A percentile compares a stretch with the other conserved stretches of the same genome.
phyloP scores from a whole-genome alignment of 2,329 filamentous ascomycete species.

The Verticillium alfalfae region DNA sequence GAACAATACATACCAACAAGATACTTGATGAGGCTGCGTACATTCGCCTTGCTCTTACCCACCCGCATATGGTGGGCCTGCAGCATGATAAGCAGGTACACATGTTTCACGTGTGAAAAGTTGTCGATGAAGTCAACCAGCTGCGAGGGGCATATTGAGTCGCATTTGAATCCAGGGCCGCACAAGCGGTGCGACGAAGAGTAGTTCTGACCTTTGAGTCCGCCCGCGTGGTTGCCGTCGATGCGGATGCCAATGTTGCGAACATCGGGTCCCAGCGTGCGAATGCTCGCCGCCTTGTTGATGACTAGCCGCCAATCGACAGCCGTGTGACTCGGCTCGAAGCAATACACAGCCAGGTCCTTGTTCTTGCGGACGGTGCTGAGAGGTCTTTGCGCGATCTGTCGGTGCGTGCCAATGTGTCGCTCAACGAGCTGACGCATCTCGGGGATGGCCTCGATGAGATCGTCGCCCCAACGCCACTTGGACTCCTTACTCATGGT shows the following conservation, averaged over 20 bases:
- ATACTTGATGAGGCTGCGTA: neutral
- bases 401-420: neutral
- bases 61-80: neutral
- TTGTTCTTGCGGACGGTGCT: neutral
- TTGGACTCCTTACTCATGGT: neutral
- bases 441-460: neutral
- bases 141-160: conserved; percentile 12
- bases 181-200: neutral
- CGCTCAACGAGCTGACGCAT: neutral
- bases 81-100: conserved; percentile 21
- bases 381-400: neutral
- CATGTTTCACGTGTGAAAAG: conserved; percentile 18
- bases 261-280: neutral
- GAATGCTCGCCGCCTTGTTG: neutral
- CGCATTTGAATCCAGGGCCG: neutral
- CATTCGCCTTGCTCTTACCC: no score
- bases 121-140: conserved; percentile 15
- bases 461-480: neutral
- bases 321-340: neutral
- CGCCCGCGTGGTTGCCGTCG: neutral
- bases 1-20: neutral
- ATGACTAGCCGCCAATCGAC: neutral
- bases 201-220: neutral
- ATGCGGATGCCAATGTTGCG: neutral
- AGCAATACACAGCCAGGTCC: neutral